Conservation (phyloP, 2,329 filamentous ascomycete species). For the Boeremia lycopersici region DNA sequence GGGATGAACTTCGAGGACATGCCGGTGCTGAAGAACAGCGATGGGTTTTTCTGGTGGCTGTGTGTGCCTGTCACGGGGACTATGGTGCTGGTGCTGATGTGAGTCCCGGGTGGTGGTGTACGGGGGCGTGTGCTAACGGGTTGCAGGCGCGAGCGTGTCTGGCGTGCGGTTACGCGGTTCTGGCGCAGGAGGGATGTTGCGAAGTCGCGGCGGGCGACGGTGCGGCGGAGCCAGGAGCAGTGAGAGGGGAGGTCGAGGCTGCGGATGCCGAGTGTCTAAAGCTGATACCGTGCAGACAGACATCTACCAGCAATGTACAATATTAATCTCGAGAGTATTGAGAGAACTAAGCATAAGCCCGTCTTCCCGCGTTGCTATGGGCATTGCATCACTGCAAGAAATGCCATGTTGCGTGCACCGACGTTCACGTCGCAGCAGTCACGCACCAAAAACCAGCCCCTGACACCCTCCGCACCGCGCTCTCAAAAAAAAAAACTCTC, state of each 20-base stretch:
- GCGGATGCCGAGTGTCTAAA: no score
- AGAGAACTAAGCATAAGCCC: no score
- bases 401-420: no score
- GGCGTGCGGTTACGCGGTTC: slow-evolving; percentile 11
- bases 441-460: no score
- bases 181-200: slow-evolving; percentile 3
- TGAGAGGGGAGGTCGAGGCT: neutral
- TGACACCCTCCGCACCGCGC: no score
- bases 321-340: no score
- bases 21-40: slow-evolving; percentile 55
- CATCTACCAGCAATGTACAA: no score
- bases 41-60: slow-evolving; percentile 56
- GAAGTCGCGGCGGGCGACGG: neutral
- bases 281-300: no score
- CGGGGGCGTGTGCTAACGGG: neutral
- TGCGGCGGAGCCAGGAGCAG: neutral
- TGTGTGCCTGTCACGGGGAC: slow-evolving; percentile 48
- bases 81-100: slow-evolving; percentile 34
- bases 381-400: no score
- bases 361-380: no score
- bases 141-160: slow-evolving; percentile 7
- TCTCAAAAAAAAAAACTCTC: no score
- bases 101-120: neutral
- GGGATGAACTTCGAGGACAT: slow-evolving; percentile 68
- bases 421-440: no score